Base-by-base conservation (phyloP, 805 yeast genomes). In the Yarrowia sp. region DNA sequence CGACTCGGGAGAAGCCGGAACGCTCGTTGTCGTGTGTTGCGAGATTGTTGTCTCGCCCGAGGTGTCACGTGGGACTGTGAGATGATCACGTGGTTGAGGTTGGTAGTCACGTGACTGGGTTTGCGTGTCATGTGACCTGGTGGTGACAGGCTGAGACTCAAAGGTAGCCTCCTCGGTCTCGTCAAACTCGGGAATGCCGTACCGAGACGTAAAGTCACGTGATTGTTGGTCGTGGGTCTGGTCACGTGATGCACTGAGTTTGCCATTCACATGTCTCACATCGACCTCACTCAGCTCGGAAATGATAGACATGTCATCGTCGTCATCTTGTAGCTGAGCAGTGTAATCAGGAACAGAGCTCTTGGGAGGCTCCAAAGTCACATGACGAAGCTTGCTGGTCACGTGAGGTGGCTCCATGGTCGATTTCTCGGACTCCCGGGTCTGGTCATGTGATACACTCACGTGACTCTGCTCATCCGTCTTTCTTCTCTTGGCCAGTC, bases 241-340 rank as follows among this genome's bases (percentile, higher is more conserved):
- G 3, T 32, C 53, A 49, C 53, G 53, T 9, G 53, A 32, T 19
- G 12, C 53, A 9, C 15, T n/a, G 2, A 7, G 11, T 38, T 9
- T 1, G 15, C 53, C 53, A 26, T 26, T 26, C n/a, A 7, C 43
- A 40, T n/a, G 12, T 10, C 32, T 15, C 11, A 56, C 32, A 11
- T 56, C 49, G 9, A 56, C 64, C 19, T 56, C 64, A 8, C 49
- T 56, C n/a, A 56, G 64, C 50, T 56, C 64, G 9, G 49, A 42
- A 42, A 56, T 56, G 26, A 42, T 43, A 8, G 64, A 56, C 40
- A 35, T 43, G 26, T 56, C 48, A n/a, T 32, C 49, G 14, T 42
- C 64, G 3, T 35, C 48, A 5, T 22, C 64, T 7, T 12, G 32
- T 5, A 26, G 14, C 43, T 38, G 43, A 14, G 40, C 19, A 5